These are phyloP conservation scores for Linnemannia zychae DNA, from an alignment of 192 early-diverging fungal species.

Conservation along the genomic window DNA sequence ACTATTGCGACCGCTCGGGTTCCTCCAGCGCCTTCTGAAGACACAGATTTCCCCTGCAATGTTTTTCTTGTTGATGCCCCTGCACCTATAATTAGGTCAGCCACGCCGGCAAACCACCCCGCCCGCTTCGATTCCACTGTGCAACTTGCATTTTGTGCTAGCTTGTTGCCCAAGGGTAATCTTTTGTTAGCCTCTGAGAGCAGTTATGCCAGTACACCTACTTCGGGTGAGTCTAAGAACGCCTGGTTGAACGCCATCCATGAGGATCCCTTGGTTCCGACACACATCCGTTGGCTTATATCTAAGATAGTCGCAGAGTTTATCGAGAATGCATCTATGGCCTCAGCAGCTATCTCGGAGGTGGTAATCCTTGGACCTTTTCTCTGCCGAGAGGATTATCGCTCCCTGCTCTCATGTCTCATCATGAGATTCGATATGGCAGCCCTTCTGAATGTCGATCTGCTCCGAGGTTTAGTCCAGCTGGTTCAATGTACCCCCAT, in stretches of 20 bases:
- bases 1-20: no score
- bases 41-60: no score
- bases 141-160: no score
- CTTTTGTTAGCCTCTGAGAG: neutral
- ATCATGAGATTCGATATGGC: neutral
- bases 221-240: neutral
- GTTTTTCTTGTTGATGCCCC: no score
- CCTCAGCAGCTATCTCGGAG: neutral
- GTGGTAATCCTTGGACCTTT: neutral
- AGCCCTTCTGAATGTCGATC: neutral
- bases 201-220: no score
- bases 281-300: neutral
- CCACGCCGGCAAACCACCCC: no score
- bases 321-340: neutral
- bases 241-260: neutral
- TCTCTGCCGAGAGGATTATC: neutral
- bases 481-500: neutral
- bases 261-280: neutral
- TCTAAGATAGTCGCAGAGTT: neutral
- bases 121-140: no score
- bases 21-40: no score
- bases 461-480: neutral
- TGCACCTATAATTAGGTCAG: no score
- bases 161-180: neutral
- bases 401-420: neutral